Base-by-base conservation (phyloP, 2,329 filamentous ascomycete species). In the Xylaria sp. region DNA sequence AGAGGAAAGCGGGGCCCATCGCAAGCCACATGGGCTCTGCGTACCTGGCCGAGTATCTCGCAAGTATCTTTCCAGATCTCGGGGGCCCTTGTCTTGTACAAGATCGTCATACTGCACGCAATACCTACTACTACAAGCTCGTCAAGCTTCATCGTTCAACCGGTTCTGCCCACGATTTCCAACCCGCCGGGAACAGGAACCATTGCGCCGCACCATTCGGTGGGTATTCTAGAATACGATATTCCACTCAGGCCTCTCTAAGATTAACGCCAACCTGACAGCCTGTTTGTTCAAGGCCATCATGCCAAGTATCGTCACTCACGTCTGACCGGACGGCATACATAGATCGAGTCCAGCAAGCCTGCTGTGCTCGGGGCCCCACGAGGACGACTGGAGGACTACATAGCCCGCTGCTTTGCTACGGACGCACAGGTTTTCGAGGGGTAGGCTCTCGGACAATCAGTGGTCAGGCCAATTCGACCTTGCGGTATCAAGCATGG, bases 11-110 rank as follows among this genome's bases (percentile, higher is more conserved):
- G 43, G 26, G 43, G 22, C 43, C 6, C 43, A 6, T 3, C 16
- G 29, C 22, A 19, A 46, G 26, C 20, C n/a, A 21, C 44, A 21
- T 46, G n/a, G 24, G 13, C 18, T 26, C 29, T 20, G 44, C 48
- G 55, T 59, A 59, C 59, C 56, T 56, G 49, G 44, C 50, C 44
- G 47, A 52, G 60, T 62, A 62, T 44, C 55, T 39, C 34, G 13
- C 20, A 60, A 52, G 57, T 62, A 60, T 50, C 48, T 44, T 51
- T 47, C 18, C 17, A 38, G 44, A 34, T 34, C 48, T 49, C 46
- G 52, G 50, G 48, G 39, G 38, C 39, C 34, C 37, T 39, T 20
- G 40, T 34, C 43, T 49, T 51, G 57, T 21, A 52, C 41, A 49
- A 45, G 52, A 59, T 59, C 53, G 41, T 48, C 50, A 50, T 56